These are phyloP conservation scores for Pezicula carpinea DNA, from an alignment of 2,329 filamentous ascomycete species.

Conservation along the genomic window DNA sequence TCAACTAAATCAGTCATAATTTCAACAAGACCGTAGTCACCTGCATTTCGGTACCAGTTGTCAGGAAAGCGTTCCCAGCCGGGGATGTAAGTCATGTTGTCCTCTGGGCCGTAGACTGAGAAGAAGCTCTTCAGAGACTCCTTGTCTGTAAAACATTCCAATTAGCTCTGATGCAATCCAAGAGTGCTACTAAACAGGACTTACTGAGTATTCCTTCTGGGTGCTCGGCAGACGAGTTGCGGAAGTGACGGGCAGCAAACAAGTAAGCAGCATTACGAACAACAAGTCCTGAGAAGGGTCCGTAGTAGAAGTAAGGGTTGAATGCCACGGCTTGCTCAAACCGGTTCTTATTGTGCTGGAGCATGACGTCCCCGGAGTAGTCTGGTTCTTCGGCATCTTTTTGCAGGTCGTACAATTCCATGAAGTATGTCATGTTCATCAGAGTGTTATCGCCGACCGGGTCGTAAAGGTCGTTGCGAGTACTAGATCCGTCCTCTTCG, in stretches of 20 bases:
- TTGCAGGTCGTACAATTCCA: constrained; percentile 35
- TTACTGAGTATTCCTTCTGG: constrained; percentile 18
- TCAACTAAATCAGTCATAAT: background rate
- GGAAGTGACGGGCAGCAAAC: constrained; percentile 38
- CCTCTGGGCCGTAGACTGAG: background rate
- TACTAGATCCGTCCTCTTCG: constrained; percentile 19
- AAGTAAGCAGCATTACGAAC: constrained; percentile 44
- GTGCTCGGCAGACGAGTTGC: constrained; percentile 39
- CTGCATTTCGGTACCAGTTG: background rate
- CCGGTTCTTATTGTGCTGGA: background rate
- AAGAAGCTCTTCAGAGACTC: constrained; percentile 15
- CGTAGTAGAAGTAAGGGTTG: constrained; percentile 49
- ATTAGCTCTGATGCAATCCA: background rate
- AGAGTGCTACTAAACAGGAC: constrained; percentile 26
- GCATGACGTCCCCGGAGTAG: constrained; percentile 13
- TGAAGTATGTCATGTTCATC: constrained; percentile 47
- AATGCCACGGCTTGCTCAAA: constrained; percentile 38
- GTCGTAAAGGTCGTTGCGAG: constrained; percentile 26
- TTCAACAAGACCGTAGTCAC: background rate
- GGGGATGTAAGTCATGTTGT: background rate
- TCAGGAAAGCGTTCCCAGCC: constrained; percentile 8
- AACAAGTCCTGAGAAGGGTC: constrained; percentile 44
- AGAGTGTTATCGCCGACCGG: constrained; percentile 40
- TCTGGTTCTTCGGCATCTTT: background rate
- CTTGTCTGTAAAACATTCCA: background rate